A percentile compares a stretch with the other conserved stretches of the same genome.
Conservation (phyloP, 2,329 filamentous ascomycete genomes). For the Colletotrichum sublineola region DNA sequence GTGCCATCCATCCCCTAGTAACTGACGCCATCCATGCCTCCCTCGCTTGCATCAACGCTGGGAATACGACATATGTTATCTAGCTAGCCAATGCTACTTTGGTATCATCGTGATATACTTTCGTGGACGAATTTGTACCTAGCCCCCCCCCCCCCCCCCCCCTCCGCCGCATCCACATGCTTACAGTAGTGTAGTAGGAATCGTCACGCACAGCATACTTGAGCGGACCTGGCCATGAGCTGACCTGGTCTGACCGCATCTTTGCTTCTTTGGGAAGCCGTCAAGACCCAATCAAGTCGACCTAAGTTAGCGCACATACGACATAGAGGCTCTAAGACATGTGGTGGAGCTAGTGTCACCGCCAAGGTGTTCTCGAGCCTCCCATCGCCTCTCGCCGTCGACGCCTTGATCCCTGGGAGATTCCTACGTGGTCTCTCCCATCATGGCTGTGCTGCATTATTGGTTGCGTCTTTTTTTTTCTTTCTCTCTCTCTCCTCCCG, state of each 20-base stretch:
- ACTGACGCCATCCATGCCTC: neutral
- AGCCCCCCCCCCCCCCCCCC: too few species aligned
- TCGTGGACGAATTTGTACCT: neutral
- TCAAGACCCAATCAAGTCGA: neutral
- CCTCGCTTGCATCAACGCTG: neutral
- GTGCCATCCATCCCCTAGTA: too few species aligned
- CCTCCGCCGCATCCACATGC: neutral
- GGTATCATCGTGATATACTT: neutral
- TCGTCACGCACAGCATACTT: too few species aligned
- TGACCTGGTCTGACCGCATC: slow-evolving; percentile 15
- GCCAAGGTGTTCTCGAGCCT: neutral
- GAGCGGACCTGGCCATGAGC: too few species aligned
- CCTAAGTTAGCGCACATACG: neutral
- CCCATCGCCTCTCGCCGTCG: neutral
- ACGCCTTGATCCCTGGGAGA: neutral
- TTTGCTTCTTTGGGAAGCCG: neutral
- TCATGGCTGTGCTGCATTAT: neutral
- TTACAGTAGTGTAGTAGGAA: neutral
- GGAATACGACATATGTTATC: neutral
- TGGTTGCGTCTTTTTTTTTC: neutral
- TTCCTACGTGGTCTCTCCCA: too few species aligned
- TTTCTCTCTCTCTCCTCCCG: too few species aligned
- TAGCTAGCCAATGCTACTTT: neutral
- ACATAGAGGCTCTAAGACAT: neutral
- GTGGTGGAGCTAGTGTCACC: neutral